Evolutionary conservation across 345 rosid species (phyloP), one percentile per base, ranked within the genome.

Genomic region (Rhodamnia argentea): DNA sequence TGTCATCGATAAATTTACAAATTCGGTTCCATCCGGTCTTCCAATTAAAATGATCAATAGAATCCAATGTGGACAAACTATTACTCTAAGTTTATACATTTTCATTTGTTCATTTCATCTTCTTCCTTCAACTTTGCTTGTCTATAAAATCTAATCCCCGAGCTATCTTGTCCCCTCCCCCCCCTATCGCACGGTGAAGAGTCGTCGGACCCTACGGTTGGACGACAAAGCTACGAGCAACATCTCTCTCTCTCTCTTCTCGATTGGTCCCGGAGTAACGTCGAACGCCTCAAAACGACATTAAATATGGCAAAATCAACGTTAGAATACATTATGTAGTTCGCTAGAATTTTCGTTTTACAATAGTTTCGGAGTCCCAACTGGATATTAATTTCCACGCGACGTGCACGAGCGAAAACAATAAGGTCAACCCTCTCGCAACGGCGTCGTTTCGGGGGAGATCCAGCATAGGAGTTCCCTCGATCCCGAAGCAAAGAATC

Each of bases 241-340:
- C 23, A 0, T 5, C n/a, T 56, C 12, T 7, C 9, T 13, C 15
- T 52, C 10, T 22, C 59, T 20, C 5, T 54, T 20, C 57, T 18
- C 26, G 26, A 52, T 52, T 5, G 54, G 54, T 13, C 15, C 54
- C 5, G 6, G 16, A 52, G 18, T 52, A 52, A 52, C 6, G 18
- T 14, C 1, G 18, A 15, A 52, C 15, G 5, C 57, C 57, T 24
- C 57, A 20, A 18, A 55, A 20, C 57, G 57, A 20, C 57, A 55
- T 20, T 7, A 56, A 4, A 8, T 9, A 3, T 8, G 59, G n/a
- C 11, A 10, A 23, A 56, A 22, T 56, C 59, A 55, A 23, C 44
- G 78, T 32, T 20, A 18, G 78, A 0, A 16, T 4, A 70, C 44
- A 4, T 32, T 18, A 13, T 4, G 32, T 70, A 0, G 24, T 0